A percentile compares a stretch with the other conserved stretches of the same genome.
phyloP scores from a whole-genome alignment of 164 flowering plant genomes.

The Tetracentron sinense region DNA sequence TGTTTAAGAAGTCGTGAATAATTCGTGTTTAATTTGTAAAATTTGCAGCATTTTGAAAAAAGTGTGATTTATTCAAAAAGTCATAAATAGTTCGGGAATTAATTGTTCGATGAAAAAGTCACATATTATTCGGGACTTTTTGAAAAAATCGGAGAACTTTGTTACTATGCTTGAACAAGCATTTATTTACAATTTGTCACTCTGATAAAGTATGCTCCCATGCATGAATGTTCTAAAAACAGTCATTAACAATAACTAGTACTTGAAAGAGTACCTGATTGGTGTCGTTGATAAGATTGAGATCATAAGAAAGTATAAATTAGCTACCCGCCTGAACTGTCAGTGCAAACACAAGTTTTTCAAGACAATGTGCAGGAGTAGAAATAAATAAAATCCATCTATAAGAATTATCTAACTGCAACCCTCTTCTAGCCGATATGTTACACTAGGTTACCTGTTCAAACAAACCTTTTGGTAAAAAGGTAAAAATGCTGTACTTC shows the following conservation, averaged over 20 bases:
- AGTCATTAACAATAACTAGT: too few relatives aligned
- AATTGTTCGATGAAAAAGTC: too few relatives aligned
- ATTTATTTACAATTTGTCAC: too few relatives aligned
- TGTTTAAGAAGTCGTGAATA: too few relatives aligned
- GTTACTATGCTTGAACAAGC: too few relatives aligned
- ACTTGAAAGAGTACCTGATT: conserved; percentile 53
- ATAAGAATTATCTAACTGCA: background rate
- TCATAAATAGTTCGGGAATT: too few relatives aligned
- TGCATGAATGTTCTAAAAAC: too few relatives aligned
- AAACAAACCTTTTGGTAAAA: conserved; percentile 91
- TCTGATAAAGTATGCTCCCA: background rate
- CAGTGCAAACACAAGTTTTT: conserved; percentile 26
- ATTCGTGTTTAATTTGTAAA: too few relatives aligned
- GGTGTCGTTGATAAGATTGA: conserved; percentile 92
- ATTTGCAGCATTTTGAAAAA: too few relatives aligned
- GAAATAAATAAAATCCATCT: conserved; percentile 3
- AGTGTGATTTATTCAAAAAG: too few relatives aligned
- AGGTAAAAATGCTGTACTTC: conserved; percentile 81
- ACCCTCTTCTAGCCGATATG: background rate
- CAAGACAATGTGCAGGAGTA: conserved; percentile 3
- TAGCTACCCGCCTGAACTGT: conserved; percentile 99
- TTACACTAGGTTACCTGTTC: conserved; percentile 66
- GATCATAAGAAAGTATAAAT: conserved; percentile 87
- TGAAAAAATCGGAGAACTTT: too few relatives aligned
- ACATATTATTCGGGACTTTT: too few relatives aligned